These are phyloP conservation scores for Pelargonium australe DNA, from an alignment of 441 rosid species.

Conservation along the genomic window DNA sequence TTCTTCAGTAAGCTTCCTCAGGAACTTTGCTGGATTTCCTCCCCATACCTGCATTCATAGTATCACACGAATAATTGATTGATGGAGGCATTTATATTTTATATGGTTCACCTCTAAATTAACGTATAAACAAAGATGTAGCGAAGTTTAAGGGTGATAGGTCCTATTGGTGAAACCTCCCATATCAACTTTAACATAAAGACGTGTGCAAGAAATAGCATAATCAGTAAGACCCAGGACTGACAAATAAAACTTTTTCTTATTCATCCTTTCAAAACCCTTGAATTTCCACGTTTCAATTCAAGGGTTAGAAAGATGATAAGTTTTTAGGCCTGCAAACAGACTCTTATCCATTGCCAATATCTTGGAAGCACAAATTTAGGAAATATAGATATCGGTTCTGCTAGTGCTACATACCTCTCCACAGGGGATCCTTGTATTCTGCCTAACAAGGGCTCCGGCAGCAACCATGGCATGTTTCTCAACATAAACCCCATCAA, in stretches of 20 bases:
- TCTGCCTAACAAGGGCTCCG: conserved; percentile 6
- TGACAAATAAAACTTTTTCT: no score
- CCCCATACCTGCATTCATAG: neutral
- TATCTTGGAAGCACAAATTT: neutral
- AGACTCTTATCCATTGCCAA: no score
- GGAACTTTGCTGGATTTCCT: conserved; percentile 2
- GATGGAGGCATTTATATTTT: neutral
- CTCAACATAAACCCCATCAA: conserved; percentile 60
- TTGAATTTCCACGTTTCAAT: neutral
- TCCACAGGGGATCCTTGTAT: conserved; percentile 8
- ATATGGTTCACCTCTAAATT: neutral
- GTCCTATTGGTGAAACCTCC: neutral
- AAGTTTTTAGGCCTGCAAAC: neutral
- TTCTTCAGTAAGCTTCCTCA: conserved; percentile 11
- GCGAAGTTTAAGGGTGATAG: neutral
- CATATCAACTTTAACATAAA: neutral
- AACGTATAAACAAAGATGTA: neutral
- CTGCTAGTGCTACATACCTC: conserved; percentile 1
- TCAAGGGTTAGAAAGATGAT: neutral
- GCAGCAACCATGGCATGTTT: conserved; percentile 6
- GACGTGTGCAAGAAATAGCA: neutral
- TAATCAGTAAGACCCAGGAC: neutral
- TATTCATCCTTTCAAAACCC: no score
- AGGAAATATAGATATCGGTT: neutral
- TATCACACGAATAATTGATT: neutral